Evolutionary conservation across 768 basidiomycete species (phyloP).

Genomic region (Boletus huronensis): DNA sequence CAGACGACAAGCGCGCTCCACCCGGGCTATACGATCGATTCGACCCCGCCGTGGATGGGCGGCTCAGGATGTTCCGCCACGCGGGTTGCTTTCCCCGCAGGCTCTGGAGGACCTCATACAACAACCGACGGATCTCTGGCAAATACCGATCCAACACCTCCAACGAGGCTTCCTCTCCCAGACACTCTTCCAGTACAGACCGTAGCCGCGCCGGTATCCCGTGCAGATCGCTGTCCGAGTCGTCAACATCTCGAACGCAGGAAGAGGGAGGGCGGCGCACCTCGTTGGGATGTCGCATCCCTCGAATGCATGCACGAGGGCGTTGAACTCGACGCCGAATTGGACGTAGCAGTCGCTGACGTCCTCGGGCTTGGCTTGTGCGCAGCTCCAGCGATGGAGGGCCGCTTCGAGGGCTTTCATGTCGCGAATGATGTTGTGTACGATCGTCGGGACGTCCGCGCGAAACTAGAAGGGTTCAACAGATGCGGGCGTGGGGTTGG

Average conservation of each 20-base stretch:
- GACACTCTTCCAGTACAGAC: constrained; percentile 39
- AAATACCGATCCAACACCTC: constrained; percentile 34
- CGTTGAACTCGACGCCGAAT: constrained; percentile 87
- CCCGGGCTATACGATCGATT: not conserved
- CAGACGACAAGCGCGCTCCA: not conserved
- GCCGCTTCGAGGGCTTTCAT: constrained; percentile 80
- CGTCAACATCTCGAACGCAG: not conserved
- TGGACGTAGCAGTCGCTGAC: constrained; percentile 90
- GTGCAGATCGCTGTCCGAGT: constrained; percentile 37
- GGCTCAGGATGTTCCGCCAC: constrained; percentile 25
- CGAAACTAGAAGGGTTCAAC: not conserved
- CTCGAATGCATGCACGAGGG: constrained; percentile 71
- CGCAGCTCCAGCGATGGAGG: constrained; percentile 64
- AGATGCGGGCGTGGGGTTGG: not conserved
- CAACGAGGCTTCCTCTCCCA: constrained; percentile 40
- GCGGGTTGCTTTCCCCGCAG: constrained; percentile 41
- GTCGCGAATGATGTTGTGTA: constrained; percentile 66
- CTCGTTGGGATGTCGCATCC: constrained; percentile 70
- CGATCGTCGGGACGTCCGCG: constrained; percentile 55
- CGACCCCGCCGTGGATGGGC: constrained; percentile 9
- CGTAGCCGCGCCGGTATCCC: constrained; percentile 39
- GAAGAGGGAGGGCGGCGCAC: constrained; percentile 39
- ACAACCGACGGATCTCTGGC: constrained; percentile 36
- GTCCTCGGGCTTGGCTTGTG: constrained; percentile 56
- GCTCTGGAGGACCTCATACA: constrained; percentile 39